Conservation (phyloP, 495 filamentous ascomycete genomes). For the Hyaloscypha finlandica region DNA sequence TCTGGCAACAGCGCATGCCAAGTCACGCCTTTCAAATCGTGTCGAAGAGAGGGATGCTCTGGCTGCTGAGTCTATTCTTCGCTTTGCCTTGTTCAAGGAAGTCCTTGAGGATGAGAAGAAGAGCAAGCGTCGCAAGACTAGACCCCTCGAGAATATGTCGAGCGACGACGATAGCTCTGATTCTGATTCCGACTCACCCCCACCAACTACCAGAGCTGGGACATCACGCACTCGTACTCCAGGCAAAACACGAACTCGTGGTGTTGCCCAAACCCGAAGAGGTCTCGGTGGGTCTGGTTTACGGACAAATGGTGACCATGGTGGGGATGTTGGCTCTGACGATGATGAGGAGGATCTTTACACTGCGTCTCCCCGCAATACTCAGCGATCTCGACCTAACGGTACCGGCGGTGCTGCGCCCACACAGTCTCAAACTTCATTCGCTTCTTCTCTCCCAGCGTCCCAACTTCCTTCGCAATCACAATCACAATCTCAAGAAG, state of each 20-base stretch:
- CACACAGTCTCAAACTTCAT: slow-evolving; percentile 60
- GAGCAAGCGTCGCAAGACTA: slow-evolving; percentile 64
- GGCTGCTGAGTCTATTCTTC: slow-evolving; percentile 84
- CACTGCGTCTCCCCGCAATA: slow-evolving; percentile 52
- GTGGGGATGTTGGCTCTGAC: slow-evolving; percentile 43
- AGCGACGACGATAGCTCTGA: slow-evolving; percentile 46
- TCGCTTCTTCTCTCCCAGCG: slow-evolving; percentile 68
- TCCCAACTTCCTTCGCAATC: slow-evolving; percentile 58
- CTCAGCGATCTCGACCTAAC: slow-evolving; percentile 42
- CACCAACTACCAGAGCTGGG: slow-evolving; percentile 30
- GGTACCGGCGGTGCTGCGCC: slow-evolving; percentile 37
- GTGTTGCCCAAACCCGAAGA: slow-evolving; percentile 6
- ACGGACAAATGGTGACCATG: slow-evolving; percentile 23
- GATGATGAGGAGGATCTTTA: slow-evolving; percentile 61
- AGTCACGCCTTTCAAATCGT: slow-evolving; percentile 85
- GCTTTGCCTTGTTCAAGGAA: slow-evolving; percentile 98
- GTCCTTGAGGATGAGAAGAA: slow-evolving; percentile 84
- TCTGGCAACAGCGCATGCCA: slow-evolving; percentile 94
- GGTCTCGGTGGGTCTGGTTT: slow-evolving; percentile 17
- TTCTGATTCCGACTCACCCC: slow-evolving; percentile 30
- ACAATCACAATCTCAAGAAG: slow-evolving; percentile 44
- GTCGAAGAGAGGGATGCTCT: slow-evolving; percentile 91
- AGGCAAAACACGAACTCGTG: slow-evolving; percentile 29
- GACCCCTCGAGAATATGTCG: slow-evolving; percentile 43
- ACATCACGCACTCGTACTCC: slow-evolving; percentile 27